Conservation (phyloP, 192 early-diverging fungal species). For the Coemansia sp. region DNA sequence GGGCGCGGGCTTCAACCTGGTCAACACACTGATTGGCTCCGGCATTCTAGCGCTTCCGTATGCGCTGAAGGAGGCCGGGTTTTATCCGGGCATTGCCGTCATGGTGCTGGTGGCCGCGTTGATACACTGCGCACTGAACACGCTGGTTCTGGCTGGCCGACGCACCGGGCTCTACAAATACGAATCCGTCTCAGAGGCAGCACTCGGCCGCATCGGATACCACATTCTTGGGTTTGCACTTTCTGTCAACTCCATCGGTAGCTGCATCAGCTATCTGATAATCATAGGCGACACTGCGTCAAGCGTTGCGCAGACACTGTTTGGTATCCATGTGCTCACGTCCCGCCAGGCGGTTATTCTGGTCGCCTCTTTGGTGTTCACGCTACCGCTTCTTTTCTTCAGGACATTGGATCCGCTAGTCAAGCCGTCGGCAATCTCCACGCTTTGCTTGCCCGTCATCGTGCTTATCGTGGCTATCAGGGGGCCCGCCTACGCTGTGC, state of each 20-base stretch:
- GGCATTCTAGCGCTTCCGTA: constrained; percentile 69
- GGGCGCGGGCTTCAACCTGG: constrained; percentile 60
- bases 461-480: constrained; percentile 60
- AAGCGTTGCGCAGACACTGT: constrained; percentile 14
- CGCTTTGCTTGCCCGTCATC: constrained; percentile 64
- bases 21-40: constrained; percentile 70
- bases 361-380: constrained; percentile 21
- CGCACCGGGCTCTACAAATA: constrained; percentile 57
- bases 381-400: constrained; percentile 65
- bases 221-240: constrained; percentile 58
- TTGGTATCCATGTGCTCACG: constrained; percentile 21
- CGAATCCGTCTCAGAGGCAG: constrained; percentile 49
- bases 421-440: constrained; percentile 58
- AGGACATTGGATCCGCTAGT: constrained; percentile 63
- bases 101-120: constrained; percentile 56
- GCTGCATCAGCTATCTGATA: constrained; percentile 65
- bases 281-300: constrained; percentile 49
- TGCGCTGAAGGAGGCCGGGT: constrained; percentile 64
- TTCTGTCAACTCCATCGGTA: constrained; percentile 61
- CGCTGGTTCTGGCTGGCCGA: constrained; percentile 58
- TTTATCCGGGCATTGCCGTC: constrained; percentile 56
- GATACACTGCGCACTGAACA: constrained; percentile 55
- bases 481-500: constrained; percentile 53
- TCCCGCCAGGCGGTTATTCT: constrained; percentile 28
- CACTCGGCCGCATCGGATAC: constrained; percentile 58